phyloP scores from a whole-genome alignment of 208 protist species.

The Phytomonas serpens region DNA sequence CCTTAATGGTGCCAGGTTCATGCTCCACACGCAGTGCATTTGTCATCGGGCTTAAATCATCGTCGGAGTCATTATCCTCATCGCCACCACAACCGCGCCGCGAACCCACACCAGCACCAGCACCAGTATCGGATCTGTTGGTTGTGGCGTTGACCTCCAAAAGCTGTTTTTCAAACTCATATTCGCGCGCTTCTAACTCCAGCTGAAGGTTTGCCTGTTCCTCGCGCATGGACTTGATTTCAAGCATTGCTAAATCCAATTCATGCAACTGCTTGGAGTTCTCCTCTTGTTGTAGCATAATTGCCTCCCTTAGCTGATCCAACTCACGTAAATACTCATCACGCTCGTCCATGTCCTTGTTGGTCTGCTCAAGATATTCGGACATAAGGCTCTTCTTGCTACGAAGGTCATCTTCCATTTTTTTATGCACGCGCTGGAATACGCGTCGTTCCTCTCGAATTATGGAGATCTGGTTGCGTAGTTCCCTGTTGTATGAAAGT shows the following conservation, averaged over 20 bases:
- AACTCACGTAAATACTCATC: constrained; percentile 83
- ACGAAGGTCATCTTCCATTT: constrained; percentile 91
- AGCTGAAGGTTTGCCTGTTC: constrained; percentile 74
- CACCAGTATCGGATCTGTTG: constrained; percentile 10
- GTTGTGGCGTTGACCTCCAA: constrained; percentile 16
- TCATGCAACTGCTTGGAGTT: constrained; percentile 67
- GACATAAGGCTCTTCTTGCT: constrained; percentile 92
- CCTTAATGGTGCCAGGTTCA: constrained; percentile 50
- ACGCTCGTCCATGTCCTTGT: constrained; percentile 93
- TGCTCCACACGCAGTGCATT: constrained; percentile 34
- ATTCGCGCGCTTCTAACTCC: constrained; percentile 78
- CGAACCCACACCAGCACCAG: constrained; percentile 7
- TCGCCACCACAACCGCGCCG: constrained; percentile 3
- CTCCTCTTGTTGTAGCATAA: constrained; percentile 73
- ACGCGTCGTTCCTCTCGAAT: constrained; percentile 93
- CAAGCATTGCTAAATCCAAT: constrained; percentile 75
- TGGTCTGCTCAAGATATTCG: constrained; percentile 92
- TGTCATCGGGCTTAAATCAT: constrained; percentile 21
- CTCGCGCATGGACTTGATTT: constrained; percentile 85
- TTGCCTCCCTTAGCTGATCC: constrained; percentile 62
- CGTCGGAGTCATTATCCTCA: constrained; percentile 18
- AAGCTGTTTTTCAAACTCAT: constrained; percentile 57
- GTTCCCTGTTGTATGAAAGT: constrained; percentile 91
- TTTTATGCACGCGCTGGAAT: constrained; percentile 95
- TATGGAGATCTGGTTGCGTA: constrained; percentile 94